phyloP scores from a whole-genome alignment of 1,139 yeast species.

The Yamadazyma membranifaciens region DNA sequence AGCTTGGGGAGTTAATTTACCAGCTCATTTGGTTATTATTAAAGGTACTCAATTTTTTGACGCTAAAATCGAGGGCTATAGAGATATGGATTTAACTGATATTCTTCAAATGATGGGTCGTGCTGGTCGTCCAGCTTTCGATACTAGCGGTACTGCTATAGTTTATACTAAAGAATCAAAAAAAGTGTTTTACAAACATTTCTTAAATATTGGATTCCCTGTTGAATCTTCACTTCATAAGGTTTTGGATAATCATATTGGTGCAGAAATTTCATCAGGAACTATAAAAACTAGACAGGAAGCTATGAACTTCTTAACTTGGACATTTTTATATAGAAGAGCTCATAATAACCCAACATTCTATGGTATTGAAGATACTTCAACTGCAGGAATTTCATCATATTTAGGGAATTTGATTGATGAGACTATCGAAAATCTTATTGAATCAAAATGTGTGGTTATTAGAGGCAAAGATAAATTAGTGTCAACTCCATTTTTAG shows the following conservation, averaged over 20 bases:
- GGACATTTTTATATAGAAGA: slow-evolving; percentile 93
- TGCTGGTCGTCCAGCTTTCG: slow-evolving; percentile 97
- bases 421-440: slow-evolving; percentile 61
- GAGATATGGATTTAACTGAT: slow-evolving; percentile 91
- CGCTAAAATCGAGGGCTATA: slow-evolving; percentile 74
- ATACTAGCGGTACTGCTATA: slow-evolving; percentile 92
- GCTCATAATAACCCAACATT: slow-evolving; percentile 95
- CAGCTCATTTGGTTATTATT: slow-evolving; percentile 90
- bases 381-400: slow-evolving; percentile 63
- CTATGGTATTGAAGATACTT: slow-evolving; percentile 78
- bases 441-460: slow-evolving; percentile 70
- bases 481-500: slow-evolving; percentile 77
- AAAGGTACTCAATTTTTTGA: slow-evolving; percentile 92
- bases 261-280: slow-evolving; percentile 93
- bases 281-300: slow-evolving; percentile 80
- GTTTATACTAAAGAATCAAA: slow-evolving; percentile 92
- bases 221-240: slow-evolving; percentile 95
- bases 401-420: slow-evolving; percentile 78
- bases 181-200: slow-evolving; percentile 90
- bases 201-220: slow-evolving; percentile 93
- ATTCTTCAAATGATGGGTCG: slow-evolving; percentile 89
- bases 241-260: slow-evolving; percentile 89
- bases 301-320: slow-evolving; percentile 88
- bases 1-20: slow-evolving; percentile 97
- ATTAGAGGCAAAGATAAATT: slow-evolving; percentile 49